These are phyloP conservation scores for Paecilomyces formosus DNA, from an alignment of 2,329 filamentous ascomycete genomes.

Conservation along the genomic window DNA sequence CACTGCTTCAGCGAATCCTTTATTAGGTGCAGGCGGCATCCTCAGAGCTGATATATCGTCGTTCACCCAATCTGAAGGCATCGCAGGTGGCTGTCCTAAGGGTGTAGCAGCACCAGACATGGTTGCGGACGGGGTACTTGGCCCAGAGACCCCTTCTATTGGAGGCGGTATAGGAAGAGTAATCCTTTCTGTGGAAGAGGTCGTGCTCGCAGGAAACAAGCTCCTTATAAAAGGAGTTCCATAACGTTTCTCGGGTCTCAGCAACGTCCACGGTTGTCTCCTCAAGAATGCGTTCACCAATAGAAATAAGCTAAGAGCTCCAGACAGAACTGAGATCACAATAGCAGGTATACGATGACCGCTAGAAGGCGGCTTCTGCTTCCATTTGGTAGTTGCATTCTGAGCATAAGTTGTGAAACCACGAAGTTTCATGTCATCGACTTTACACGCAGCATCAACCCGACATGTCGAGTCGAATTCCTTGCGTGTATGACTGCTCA, in stretches of 20 bases:
- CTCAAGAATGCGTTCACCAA: background rate
- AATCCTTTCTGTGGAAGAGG: background rate
- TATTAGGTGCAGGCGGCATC: background rate
- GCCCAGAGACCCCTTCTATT: background rate
- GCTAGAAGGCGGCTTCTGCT: conserved; percentile 16
- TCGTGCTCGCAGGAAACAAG: background rate
- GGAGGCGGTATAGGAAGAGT: background rate
- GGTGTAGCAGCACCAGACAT: background rate
- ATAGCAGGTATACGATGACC: background rate
- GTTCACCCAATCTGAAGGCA: background rate
- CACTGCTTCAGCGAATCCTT: background rate
- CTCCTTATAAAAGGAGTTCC: background rate
- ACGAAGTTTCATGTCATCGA: conserved; percentile 26
- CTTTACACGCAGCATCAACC: conserved; percentile 24
- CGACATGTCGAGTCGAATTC: conserved; percentile 22
- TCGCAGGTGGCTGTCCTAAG: background rate
- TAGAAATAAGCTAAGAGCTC: background rate
- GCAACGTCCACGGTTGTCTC: background rate
- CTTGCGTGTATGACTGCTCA: conserved; percentile 19
- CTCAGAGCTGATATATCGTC: background rate
- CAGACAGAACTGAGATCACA: background rate
- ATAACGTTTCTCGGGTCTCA: background rate
- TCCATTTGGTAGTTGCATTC: conserved; percentile 20
- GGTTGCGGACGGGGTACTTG: background rate
- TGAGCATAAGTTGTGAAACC: conserved; percentile 19